Evolutionary conservation across 75 land plant genomes (phyloP), one percentile per base, ranked within the genome.

Genomic region (Gnetum montanum): DNA sequence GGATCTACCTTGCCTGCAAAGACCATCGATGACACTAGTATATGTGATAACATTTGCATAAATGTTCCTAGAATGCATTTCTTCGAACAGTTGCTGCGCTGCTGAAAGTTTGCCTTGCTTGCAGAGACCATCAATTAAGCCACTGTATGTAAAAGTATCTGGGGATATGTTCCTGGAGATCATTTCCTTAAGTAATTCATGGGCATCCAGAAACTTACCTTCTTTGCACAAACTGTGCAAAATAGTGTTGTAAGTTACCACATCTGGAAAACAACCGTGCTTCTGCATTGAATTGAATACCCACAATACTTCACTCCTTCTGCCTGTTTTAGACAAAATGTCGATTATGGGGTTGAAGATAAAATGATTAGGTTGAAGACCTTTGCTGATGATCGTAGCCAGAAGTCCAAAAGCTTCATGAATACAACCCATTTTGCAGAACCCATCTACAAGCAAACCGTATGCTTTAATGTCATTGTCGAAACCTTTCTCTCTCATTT

Each of bases 81-180:
- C 72, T 6, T 69, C 35, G 46, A 54, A 57, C 3, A 45, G 16
- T 11, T 54, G 19, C 26, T 13, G 19, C 29, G 69, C 69, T 22
- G 19, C 60, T 8, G 43, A 19, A 18, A 63, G 25, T 15, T 44
- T 44, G 8, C 72, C 68, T 24, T 24, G 36, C 53, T 64, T 69
- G 8, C 58, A 52, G 23, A 65, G 36, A 24, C 46, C 70, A 41
- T 54, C 27, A 29, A 70, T 55, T 12, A 70, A 44, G 31, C 43
- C 45, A 38, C 25, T 64, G 19, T 65, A 70, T 23, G 70, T 67
- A 15, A 70, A 60, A n/a, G 40, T 47, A 48, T 70, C 55, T 3
- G 70, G 62, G 0, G 22, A 16, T 31, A 30, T 44, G 27, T n/a
- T 49, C 35, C 20, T 46, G 18, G 12, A 6, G 13, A 13, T 8